Percentiles rank a stretch among this genome's conserved stretches.
Conservation (phyloP, 2,329 filamentous ascomycete species). For the Taxawa tesnikishii region DNA sequence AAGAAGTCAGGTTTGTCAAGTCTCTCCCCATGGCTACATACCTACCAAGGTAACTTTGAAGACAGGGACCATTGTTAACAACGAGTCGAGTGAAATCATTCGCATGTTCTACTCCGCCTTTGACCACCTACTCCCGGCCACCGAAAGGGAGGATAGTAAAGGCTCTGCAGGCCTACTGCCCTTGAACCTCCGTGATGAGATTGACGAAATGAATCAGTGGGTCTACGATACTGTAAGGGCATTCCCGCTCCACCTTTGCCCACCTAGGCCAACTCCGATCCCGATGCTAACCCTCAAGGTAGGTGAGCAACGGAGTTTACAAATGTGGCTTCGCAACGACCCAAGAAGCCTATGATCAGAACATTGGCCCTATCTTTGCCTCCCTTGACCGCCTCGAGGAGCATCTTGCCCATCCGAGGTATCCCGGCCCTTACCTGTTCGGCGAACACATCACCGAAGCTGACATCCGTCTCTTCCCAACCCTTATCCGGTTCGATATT, state of each 20-base stretch:
- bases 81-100: constrained; percentile 80
- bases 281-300: too few species aligned
- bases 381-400: constrained; percentile 36
- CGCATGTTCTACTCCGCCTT: constrained; percentile 76
- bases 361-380: constrained; percentile 32
- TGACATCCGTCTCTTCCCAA: constrained; percentile 41
- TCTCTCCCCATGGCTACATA: too few species aligned
- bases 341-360: constrained; percentile 36
- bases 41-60: too few species aligned
- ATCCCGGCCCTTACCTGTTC: constrained; percentile 33
- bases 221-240: constrained; percentile 41
- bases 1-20: constrained; percentile 41
- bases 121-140: constrained; percentile 37
- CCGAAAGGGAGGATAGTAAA: too few species aligned
- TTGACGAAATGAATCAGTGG: constrained; percentile 39
- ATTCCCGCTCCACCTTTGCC: too few species aligned
- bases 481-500: constrained; percentile 49
- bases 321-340: constrained; percentile 41
- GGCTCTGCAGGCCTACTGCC: constrained; percentile 33
- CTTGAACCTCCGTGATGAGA: constrained; percentile 27
- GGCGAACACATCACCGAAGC: constrained; percentile 35
- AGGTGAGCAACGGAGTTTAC: constrained; percentile 26
- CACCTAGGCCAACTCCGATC: constrained; percentile 20
- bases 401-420: constrained; percentile 26
- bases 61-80: constrained; percentile 72